Evolutionary conservation across 2,329 filamentous ascomycete species (phyloP), one percentile per base, ranked within the genome.

Genomic region (Pseudogymnoascus sp.): DNA sequence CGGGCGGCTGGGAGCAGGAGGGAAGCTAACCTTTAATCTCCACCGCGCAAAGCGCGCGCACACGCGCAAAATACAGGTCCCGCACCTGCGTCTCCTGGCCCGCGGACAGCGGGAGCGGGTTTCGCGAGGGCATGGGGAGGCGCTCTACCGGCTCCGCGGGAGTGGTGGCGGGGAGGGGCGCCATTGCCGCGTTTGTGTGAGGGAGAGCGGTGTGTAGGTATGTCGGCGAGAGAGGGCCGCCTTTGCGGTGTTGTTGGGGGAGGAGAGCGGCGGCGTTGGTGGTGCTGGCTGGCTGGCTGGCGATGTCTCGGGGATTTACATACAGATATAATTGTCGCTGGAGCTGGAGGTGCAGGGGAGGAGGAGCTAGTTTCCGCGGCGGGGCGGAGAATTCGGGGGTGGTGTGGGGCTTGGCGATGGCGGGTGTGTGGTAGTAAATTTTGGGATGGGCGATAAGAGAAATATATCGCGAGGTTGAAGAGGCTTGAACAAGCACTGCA

Each of bases 91-190:
- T 80, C 80, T 95, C 91, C 75, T 95, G 91, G 22, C 86, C 82
- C 9, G 91, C 85, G 25, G 90, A 92, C 63, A 97, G 81, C 28
- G 92, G 92, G 45, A 96, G 79, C 14, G 92, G 92, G 71, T 93
- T 94, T 68, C 85, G 83, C 45, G 84, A 86, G 22, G 85, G 86
- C 71, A 74, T 72, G 41, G 72, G 72, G 23, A 74, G 65, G 30
- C 69, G 64, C 23, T 70, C 70, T 30, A 68, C 64, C 35, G 69
- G 68, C 42, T 72, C 68, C 9, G 67, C 67, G 36, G 63, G 59
- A 30, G 59, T 16, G 5, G 30, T 16, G 22, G 60, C 41, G 63
- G 64, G 63, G 38, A 61, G 35, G 61, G 69, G 67, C 28, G 66
- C 67, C 71, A 73, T 73, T 49, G 65, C 66, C 69, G 65, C 69